Base-by-base conservation (phyloP, 441 rosid species). In the Adansonia grandidieri region DNA sequence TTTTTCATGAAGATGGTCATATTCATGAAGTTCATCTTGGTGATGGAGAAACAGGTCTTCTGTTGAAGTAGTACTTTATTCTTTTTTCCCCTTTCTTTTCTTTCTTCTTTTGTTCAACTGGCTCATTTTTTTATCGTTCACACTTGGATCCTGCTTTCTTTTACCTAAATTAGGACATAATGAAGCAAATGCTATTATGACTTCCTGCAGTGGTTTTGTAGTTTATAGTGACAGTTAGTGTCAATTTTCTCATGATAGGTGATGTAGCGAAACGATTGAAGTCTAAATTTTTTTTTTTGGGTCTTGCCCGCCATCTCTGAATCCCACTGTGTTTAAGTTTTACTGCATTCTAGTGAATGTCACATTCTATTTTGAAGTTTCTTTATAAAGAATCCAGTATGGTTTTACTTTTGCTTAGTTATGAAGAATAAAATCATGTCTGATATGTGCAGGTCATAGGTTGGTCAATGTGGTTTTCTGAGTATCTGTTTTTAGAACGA, bases 401-500 rank as follows among this genome's bases (percentile, higher is more conserved):
- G 75, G 20, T 32, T 14, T 24, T 71, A 51, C 47, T 71, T 71
- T 57, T 20, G 28, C 77, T 37, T 71, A 45, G 60, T 71, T 68
- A 53, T 85, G 63, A 70, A 74, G 77, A 78, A 70, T 79, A 22
- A 22, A 58, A 54, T 19, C 40, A 6, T 80, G 20, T 74, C n/a
- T 11, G 60, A 68, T 82, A 53, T 68, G 14, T 75, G 80, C 88
- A 91, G 94, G 94, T 91, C 77, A 87, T 91, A 74, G 96, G 96
- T 65, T 91, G 96, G 96, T 91, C 94, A 78, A 91, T 91, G 96
- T 91, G 94, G 96, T 91, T 91, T 87, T 91, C 96, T 5, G 96
- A 91, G 82, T 91, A 91, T 85, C 86, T 91, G 3, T 91, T 91
- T 84, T 84, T 91, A 54, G 96, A 90, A 85, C 88, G 96, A 81